phyloP scores from a whole-genome alignment of 371 early-diverging fungal genomes.

The Rhizopus microsporus region DNA sequence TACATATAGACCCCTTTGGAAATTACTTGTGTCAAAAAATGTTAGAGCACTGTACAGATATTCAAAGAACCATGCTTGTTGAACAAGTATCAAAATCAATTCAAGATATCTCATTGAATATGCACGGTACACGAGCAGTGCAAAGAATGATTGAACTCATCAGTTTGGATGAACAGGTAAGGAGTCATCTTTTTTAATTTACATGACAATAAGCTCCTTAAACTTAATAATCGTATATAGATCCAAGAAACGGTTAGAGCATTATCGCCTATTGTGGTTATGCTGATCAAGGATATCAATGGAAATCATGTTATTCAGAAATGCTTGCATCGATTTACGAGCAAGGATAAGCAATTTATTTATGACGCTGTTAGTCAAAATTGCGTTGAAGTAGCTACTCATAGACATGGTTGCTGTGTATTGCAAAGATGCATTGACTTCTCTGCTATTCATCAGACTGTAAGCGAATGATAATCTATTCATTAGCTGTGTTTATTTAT shows the following conservation, averaged over 20 bases:
- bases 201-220: neutral
- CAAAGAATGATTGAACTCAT: constrained; percentile 93
- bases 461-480: constrained; percentile 9
- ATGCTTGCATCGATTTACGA: constrained; percentile 76
- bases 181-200: neutral
- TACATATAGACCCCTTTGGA: constrained; percentile 79
- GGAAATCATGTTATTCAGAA: constrained; percentile 99
- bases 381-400: constrained; percentile 87
- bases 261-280: constrained; percentile 77
- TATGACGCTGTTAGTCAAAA: constrained; percentile 83
- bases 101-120: constrained; percentile 83
- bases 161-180: constrained; percentile 60
- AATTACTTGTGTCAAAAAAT: constrained; percentile 92
- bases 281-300: constrained; percentile 92
- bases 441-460: constrained; percentile 71
- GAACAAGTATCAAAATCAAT: constrained; percentile 74
- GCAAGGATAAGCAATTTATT: constrained; percentile 82
- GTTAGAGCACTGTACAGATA: constrained; percentile 77
- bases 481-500: neutral
- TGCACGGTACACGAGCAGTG: constrained; percentile 97
- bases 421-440: constrained; percentile 96
- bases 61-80: constrained; percentile 74
- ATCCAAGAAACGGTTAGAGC: constrained; percentile 73
- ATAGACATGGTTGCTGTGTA: constrained; percentile 97
- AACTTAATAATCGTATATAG: constrained; percentile 28